These are phyloP conservation scores for Limonomyces culmigenus DNA, from an alignment of 1,284 basidiomycete species.

Conservation along the genomic window DNA sequence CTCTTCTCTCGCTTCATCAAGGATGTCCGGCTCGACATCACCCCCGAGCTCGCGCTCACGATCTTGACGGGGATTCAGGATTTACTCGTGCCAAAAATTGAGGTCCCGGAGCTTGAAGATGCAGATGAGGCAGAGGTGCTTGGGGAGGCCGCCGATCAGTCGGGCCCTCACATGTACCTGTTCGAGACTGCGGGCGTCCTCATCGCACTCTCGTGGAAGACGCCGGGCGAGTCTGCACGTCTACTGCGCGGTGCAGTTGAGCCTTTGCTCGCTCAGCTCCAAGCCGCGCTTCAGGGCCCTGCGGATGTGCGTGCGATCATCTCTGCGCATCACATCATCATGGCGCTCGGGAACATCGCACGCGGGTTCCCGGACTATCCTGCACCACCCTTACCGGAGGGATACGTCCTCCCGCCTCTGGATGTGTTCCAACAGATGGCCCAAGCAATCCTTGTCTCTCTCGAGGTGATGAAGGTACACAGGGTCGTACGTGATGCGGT, in stretches of 20 bases:
- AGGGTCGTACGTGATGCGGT: constrained; percentile 89
- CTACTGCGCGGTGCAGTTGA: constrained; percentile 68
- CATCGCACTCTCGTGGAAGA: constrained; percentile 57
- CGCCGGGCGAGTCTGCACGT: constrained; percentile 54
- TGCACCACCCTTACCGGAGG: constrained; percentile 37
- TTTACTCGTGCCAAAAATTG: constrained; percentile 44
- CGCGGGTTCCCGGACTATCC: constrained; percentile 94
- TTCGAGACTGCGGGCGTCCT: constrained; percentile 88
- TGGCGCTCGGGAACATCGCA: constrained; percentile 88
- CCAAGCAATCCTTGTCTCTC: constrained; percentile 76
- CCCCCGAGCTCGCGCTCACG: constrained; percentile 50
- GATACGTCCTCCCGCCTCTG: constrained; percentile 58
- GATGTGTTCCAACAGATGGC: constrained; percentile 79
- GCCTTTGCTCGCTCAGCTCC: constrained; percentile 70
- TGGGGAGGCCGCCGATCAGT: constrained; percentile 63
- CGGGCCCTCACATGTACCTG: constrained; percentile 80
- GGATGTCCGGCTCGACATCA: constrained; percentile 69
- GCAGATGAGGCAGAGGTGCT: constrained; percentile 48
- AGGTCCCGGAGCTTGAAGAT: constrained; percentile 50
- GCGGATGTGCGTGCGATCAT: constrained; percentile 65
- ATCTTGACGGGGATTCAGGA: constrained; percentile 68
- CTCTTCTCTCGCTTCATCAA: constrained; percentile 89
- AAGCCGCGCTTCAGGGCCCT: constrained; percentile 45
- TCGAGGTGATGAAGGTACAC: constrained; percentile 80
- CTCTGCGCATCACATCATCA: constrained; percentile 88